These are phyloP conservation scores for Paulinella micropora DNA, from an alignment of 78 protist species.

Conservation along the genomic window DNA sequence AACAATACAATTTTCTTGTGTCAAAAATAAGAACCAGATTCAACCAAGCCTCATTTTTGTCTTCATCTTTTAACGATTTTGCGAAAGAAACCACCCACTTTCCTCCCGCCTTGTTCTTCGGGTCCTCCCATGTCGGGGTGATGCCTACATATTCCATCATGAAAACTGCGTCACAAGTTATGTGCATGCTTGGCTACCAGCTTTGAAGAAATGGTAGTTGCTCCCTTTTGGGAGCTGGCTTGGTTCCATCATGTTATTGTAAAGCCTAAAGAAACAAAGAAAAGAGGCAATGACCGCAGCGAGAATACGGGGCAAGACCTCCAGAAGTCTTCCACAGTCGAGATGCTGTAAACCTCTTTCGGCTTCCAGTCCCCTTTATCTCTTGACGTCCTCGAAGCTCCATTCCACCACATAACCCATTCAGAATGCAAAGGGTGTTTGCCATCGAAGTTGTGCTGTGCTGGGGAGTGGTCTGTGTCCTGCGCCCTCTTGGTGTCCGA, in stretches of 20 bases:
- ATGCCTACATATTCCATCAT: too few relatives aligned
- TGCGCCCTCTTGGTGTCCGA: too few relatives aligned
- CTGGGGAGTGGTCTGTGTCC: too few relatives aligned
- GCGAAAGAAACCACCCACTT: too few relatives aligned
- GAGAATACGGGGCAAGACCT: conserved; percentile 21
- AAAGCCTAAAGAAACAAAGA: conserved; percentile 17
- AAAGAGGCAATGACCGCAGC: too few relatives aligned
- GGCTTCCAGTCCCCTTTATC: conserved; percentile 40
- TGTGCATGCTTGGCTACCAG: too few relatives aligned
- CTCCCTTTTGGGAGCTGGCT: neutral
- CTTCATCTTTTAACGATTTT: too few relatives aligned
- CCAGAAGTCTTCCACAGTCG: conserved; percentile 59
- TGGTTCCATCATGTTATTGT: conserved; percentile 22
- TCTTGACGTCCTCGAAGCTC: conserved; percentile 30
- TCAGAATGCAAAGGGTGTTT: conserved; percentile 47
- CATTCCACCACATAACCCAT: conserved; percentile 60
- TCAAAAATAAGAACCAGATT: too few relatives aligned
- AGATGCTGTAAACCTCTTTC: conserved; percentile 36
- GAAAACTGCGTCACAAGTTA: too few relatives aligned
- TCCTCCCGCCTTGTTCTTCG: conserved; percentile 28
- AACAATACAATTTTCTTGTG: too few relatives aligned
- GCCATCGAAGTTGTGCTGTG: conserved; percentile 3
- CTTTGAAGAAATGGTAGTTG: conserved; percentile 32
- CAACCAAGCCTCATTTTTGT: too few relatives aligned
- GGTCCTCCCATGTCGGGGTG: conserved; percentile 47